These are phyloP conservation scores for Fusarium pilosicola DNA, from an alignment of 2,329 filamentous ascomycete species.

Conservation along the genomic window DNA sequence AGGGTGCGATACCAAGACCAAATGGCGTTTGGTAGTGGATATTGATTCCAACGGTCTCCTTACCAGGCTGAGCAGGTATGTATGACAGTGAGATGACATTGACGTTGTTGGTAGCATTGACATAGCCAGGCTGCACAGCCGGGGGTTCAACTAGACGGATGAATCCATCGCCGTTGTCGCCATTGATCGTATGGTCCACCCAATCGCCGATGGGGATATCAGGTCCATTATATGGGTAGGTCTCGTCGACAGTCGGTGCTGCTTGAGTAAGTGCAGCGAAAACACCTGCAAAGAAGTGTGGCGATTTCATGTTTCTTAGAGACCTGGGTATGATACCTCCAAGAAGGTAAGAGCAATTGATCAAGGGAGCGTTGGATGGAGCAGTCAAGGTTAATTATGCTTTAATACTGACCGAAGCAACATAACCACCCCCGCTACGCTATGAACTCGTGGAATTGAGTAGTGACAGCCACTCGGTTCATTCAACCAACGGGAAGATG, in stretches of 20 bases:
- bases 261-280: not conserved
- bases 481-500: not conserved
- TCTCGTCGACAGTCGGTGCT: not conserved
- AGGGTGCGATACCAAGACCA: not conserved
- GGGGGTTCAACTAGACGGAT: not conserved
- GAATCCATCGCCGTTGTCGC: not conserved
- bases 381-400: not conserved
- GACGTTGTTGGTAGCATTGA: not conserved
- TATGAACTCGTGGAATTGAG: not conserved
- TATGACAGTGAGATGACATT: constrained; percentile 3
- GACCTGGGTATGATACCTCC: accelerated
- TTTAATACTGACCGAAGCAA: accelerated
- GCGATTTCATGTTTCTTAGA: accelerated
- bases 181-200: not conserved
- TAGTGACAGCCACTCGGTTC: not conserved
- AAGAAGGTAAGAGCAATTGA: accelerated
- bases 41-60: not conserved
- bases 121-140: not conserved
- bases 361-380: accelerated
- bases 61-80: not conserved
- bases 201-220: not conserved
- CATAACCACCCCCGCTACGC: not conserved
- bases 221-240: not conserved
- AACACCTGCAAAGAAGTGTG: accelerated
- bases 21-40: not conserved